These are phyloP conservation scores for Neopestalotiopsis sp. DNA, from an alignment of 2,329 filamentous ascomycete genomes.

Conservation along the genomic window DNA sequence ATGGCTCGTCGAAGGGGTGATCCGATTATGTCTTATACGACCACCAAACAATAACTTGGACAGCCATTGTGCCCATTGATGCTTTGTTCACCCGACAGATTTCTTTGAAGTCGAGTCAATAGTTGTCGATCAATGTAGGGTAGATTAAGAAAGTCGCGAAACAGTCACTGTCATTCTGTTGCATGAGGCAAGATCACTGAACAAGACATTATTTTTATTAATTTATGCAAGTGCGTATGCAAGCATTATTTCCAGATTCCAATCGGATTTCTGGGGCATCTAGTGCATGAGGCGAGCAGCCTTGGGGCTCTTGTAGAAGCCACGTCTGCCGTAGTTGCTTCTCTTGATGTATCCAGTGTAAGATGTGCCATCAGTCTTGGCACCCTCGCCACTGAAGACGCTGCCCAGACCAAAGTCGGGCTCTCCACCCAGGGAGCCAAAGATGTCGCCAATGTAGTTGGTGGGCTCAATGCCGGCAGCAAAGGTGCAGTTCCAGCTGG, in stretches of 20 bases:
- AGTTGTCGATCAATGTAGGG: not conserved
- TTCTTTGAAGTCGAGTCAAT: not conserved
- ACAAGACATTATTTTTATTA: no score
- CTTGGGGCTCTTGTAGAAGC: constrained; percentile 15
- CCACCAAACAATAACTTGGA: not conserved
- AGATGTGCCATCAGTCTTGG: constrained; percentile 2
- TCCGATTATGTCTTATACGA: not conserved
- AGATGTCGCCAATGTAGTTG: constrained; percentile 76
- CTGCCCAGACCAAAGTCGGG: constrained; percentile 69
- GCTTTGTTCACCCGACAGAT: not conserved
- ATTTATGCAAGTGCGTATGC: not conserved
- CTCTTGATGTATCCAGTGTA: constrained; percentile 17
- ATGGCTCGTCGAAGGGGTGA: not conserved
- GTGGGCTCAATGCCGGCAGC: constrained; percentile 58
- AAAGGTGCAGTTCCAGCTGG: constrained; percentile 65
- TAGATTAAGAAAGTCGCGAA: not conserved
- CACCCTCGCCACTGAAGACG: constrained; percentile 16
- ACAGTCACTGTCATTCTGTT: not conserved
- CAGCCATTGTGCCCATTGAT: not conserved
- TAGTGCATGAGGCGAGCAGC: constrained; percentile 4
- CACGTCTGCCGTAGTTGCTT: constrained; percentile 11
- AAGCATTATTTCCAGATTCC: not conserved
- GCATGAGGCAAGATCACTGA: no score
- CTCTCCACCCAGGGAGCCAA: constrained; percentile 68
- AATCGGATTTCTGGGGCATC: not conserved